Conservation (phyloP, 192 early-diverging fungal genomes). For the Coemansia sp. region DNA sequence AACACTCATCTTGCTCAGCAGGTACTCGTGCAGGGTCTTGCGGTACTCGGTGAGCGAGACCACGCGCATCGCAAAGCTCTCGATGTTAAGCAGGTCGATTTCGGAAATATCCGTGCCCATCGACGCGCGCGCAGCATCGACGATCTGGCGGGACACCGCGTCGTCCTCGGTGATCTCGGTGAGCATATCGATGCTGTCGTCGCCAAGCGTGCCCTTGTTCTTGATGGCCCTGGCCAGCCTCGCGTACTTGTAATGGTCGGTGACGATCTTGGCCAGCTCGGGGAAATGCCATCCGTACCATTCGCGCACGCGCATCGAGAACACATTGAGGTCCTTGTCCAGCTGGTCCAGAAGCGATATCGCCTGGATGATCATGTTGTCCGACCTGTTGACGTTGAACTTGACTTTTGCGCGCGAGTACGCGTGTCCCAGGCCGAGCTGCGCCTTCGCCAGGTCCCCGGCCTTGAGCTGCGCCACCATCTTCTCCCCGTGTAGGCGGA, state of each 20-base stretch:
- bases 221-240: slow-evolving; percentile 85
- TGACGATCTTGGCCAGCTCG: slow-evolving; percentile 94
- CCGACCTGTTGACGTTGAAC: slow-evolving; percentile 98
- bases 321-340: slow-evolving; percentile 99
- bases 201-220: slow-evolving; percentile 87
- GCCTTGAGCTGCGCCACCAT: slow-evolving; percentile 87
- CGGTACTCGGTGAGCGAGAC: slow-evolving; percentile 92
- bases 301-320: slow-evolving; percentile 94
- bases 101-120: slow-evolving; percentile 99
- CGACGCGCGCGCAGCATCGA: slow-evolving; percentile 90
- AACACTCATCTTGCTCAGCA: slow-evolving; percentile 91
- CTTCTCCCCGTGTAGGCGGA: slow-evolving; percentile 88
- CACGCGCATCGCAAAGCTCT: slow-evolving; percentile 89
- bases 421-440: slow-evolving; percentile 96
- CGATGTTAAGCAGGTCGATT: slow-evolving; percentile 94
- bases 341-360: slow-evolving; percentile 95
- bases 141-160: slow-evolving; percentile 79
- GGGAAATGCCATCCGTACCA: slow-evolving; percentile 99
- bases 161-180: slow-evolving; percentile 83
- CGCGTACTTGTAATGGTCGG: slow-evolving; percentile 91
- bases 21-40: slow-evolving; percentile 87
- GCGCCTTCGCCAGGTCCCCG: slow-evolving; percentile 89
- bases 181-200: slow-evolving; percentile 72
- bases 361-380: slow-evolving; percentile 95
- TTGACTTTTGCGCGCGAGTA: slow-evolving; percentile 99